A percentile compares a stretch with the other conserved stretches of the same genome.
Evolutionary conservation across 129 eudicot species (phyloP).

Genomic region (Silybum marianum): DNA sequence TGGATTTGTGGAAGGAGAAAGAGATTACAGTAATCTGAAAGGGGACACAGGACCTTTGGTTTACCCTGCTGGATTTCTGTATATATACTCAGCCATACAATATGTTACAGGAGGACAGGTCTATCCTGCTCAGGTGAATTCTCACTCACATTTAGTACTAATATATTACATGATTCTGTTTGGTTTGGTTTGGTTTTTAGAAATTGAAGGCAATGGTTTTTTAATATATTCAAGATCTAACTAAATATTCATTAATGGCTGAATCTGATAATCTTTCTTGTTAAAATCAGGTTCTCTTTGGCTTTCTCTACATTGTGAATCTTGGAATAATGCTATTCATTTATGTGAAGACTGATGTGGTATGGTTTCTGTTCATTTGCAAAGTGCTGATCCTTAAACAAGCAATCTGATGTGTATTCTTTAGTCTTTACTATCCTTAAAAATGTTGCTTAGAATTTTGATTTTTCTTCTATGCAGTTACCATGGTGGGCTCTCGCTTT

Average conservation of each 20-base stretch:
- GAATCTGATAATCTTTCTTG: slow-evolving; percentile 19
- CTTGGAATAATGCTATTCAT: slow-evolving; percentile 73
- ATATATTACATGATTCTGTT: neutral
- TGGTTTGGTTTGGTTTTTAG: neutral
- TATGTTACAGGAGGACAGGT: slow-evolving; percentile 79
- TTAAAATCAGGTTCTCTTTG: slow-evolving; percentile 71
- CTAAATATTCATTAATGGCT: neutral
- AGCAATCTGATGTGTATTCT: slow-evolving; percentile 1
- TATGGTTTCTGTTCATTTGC: slow-evolving; percentile 35
- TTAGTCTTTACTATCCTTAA: neutral
- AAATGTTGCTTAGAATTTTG: neutral
- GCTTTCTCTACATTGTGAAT: slow-evolving; percentile 77
- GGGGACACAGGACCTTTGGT: slow-evolving; percentile 98
- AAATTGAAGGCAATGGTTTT: neutral
- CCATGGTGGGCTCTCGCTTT: slow-evolving; percentile 98
- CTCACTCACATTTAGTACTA: slow-evolving; percentile 3
- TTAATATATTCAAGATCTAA: neutral
- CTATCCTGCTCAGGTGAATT: slow-evolving; percentile 76
- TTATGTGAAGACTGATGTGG: slow-evolving; percentile 93
- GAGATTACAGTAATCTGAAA: slow-evolving; percentile 79
- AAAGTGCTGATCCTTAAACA: slow-evolving; percentile 1
- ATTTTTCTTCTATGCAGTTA: slow-evolving; percentile 48
- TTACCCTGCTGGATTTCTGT: slow-evolving; percentile 95
- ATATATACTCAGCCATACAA: slow-evolving; percentile 72
- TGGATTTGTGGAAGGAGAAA: slow-evolving; percentile 84